Percentiles rank a stretch among this genome's conserved stretches.
Evolutionary conservation across 1,139 yeast genomes (phyloP).

Genomic region (Debaryomycetaceae sp.): DNA sequence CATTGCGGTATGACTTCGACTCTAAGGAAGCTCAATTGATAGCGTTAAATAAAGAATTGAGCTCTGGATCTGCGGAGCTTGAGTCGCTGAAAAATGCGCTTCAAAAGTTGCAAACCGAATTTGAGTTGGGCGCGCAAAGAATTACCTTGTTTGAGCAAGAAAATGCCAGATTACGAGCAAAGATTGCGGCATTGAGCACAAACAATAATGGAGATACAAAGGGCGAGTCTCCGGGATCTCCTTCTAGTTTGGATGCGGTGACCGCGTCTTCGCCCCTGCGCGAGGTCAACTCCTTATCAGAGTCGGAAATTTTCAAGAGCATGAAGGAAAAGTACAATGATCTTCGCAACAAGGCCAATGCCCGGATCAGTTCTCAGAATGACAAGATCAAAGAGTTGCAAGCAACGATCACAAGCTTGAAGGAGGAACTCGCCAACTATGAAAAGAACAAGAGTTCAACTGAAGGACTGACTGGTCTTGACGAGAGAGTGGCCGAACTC

Average conservation of each 20-base stretch:
- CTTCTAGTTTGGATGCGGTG: background rate
- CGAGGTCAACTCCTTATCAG: constrained; percentile 4
- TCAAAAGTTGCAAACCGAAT: constrained; percentile 13
- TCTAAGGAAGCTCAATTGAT: constrained; percentile 13
- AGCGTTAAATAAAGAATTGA: constrained; percentile 13
- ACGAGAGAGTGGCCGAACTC: constrained; percentile 1
- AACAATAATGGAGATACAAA: constrained; percentile 3
- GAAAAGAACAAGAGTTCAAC: constrained; percentile 2
- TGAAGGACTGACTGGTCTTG: constrained; percentile 1
- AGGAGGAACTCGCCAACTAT: constrained; percentile 3
- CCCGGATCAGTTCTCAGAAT: constrained; percentile 12
- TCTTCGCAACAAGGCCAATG: constrained; percentile 17
- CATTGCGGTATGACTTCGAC: constrained; percentile 47
- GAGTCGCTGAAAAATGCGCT: constrained; percentile 13
- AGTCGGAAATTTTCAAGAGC: constrained; percentile 12
- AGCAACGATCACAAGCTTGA: constrained; percentile 9
- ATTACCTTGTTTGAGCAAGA: constrained; percentile 27
- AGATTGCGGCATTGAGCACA: constrained; percentile 23
- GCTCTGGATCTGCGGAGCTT: constrained; percentile 8
- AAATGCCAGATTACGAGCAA: constrained; percentile 17
- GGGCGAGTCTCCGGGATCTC: background rate
- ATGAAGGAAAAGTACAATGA: constrained; percentile 19
- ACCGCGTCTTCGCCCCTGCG: constrained; percentile 1
- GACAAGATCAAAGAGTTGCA: constrained; percentile 15
- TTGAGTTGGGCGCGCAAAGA: constrained; percentile 22